Conservation (phyloP, 257 asterid species). For the Solanum phureja region DNA sequence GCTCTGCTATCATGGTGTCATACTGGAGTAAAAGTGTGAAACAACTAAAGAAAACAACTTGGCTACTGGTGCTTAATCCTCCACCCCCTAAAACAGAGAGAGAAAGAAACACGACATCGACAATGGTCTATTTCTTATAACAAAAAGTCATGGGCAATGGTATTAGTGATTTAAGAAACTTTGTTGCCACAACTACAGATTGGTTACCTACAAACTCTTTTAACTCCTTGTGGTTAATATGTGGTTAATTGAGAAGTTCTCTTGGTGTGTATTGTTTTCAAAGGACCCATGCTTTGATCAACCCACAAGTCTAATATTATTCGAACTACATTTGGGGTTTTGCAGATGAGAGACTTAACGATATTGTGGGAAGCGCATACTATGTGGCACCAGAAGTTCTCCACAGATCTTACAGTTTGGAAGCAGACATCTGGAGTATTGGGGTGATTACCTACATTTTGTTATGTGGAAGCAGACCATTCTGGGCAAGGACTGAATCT, state of each 20-base stretch:
- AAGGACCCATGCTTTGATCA: not conserved
- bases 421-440: constrained; percentile 96
- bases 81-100: not conserved
- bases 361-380: constrained; percentile 98
- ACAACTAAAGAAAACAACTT: not conserved
- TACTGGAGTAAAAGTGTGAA: not conserved
- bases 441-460: constrained; percentile 88
- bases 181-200: not conserved
- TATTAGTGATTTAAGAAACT: not conserved
- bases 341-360: constrained; percentile 90
- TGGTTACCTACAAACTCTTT: not conserved
- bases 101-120: not conserved
- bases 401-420: constrained; percentile 89
- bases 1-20: not conserved
- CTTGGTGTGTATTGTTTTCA: not conserved
- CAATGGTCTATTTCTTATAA: not conserved
- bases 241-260: not conserved
- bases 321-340: not conserved
- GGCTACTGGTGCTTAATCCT: not conserved
- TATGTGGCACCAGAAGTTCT: constrained; percentile 99
- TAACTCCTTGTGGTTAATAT: not conserved
- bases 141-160: not conserved
- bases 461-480: constrained; percentile 96
- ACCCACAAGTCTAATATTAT: not conserved
- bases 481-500: constrained; percentile 96